Evolutionary conservation across 257 asterid species (phyloP), one percentile per base, ranked within the genome.

Genomic region (Leonotis leonurus): DNA sequence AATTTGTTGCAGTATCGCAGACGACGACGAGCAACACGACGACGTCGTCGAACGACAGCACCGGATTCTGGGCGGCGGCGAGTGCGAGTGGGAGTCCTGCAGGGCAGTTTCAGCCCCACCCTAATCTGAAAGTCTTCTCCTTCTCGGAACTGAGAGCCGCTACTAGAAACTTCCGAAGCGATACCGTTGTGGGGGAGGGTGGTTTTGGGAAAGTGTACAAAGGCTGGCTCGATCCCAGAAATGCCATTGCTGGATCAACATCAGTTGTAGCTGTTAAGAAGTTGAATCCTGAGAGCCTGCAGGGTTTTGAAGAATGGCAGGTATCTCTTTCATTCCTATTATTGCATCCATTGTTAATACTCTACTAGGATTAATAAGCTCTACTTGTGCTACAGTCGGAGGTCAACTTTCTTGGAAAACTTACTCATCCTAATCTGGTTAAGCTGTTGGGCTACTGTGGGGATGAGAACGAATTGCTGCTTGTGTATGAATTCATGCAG

Each of bases 241-340:
- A 65, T 22, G 79, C 68, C 27, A 55, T 13, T 51, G 10, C 53
- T 7, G n/a, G 35, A 2, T 33, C 32, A 6, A 70, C 32, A 8
- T 73, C 88, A 0, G 88, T 76, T 3, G 27, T 87, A 65, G 97
- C 97, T 26, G 95, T 90, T 17, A 90, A 90, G 83, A 85, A 83
- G 71, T 68, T 90, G 74, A 81, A 83, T 60, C 68, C 93, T 6
- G 91, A 79, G 56, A 83, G 96, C 67, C 8, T 73, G 32, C 97
- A 87, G 70, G 97, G 96, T 7, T 61, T 77, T 24, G 67, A 84
- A 64, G 97, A 90, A 62, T 90, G 97, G 97, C 87, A 79, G 95
- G 96, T 84, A 1, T 4, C 10, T 11, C 1, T 39, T n/a, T n/a
- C 6, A 0, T 13, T 12, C 46, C 16, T 9, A 14, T 5, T 11